A percentile compares a stretch with the other conserved stretches of the same genome.
phyloP scores from a whole-genome alignment of 1,284 basidiomycete genomes.

The Cutaneotrichosporon curvatum region DNA sequence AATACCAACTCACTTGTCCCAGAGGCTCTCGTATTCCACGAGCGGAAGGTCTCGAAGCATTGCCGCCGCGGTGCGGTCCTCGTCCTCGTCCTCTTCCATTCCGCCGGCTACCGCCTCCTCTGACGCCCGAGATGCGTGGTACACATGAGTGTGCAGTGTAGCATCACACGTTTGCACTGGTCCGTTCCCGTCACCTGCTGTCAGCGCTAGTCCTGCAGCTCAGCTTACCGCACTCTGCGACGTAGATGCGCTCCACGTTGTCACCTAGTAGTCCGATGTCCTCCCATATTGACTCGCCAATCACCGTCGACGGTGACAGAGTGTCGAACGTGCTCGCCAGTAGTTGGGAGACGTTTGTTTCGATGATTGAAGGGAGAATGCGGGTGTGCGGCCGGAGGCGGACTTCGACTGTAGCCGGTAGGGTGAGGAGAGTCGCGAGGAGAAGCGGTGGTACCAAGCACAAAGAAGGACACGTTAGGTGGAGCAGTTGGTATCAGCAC shows the following conservation, averaged over 20 bases:
- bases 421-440: no score
- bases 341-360: conserved; percentile 1
- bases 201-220: conserved; percentile 15
- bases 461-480: no score
- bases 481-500: no score
- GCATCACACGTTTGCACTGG: neutral
- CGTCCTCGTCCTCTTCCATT: conserved; percentile 55
- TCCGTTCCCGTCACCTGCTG: neutral
- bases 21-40: conserved; percentile 67
- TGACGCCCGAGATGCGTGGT: conserved; percentile 65
- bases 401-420: conserved; percentile 64
- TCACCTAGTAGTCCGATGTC: conserved; percentile 60
- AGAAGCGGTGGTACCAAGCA: no score
- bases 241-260: conserved; percentile 69
- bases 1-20: conserved; percentile 51
- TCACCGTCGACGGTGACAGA: neutral
- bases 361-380: neutral
- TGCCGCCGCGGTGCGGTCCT: conserved; percentile 74
- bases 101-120: conserved; percentile 60
- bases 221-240: conserved; percentile 56
- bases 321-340: conserved; percentile 4
- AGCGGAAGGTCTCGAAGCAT: no score
- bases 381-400: conserved; percentile 41
- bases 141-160: conserved; percentile 73
- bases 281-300: conserved; percentile 22